Conservation (phyloP, 2,329 filamentous ascomycete species). For the Ceratocystis albifundus region DNA sequence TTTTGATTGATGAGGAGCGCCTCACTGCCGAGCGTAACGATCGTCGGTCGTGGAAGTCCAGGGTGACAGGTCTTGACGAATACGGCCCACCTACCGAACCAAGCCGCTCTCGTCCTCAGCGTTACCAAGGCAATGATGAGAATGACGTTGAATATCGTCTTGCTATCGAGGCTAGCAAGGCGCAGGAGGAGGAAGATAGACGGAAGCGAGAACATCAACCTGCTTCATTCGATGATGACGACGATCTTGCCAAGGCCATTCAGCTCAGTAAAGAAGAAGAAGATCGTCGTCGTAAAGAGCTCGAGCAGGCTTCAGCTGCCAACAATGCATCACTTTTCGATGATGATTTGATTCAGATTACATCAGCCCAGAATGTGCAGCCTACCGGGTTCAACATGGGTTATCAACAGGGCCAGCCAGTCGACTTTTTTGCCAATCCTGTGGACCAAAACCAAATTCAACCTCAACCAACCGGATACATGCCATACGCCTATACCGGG, state of each 20-base stretch:
- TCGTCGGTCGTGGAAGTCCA: constrained; percentile 90
- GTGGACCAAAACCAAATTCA: constrained; percentile 67
- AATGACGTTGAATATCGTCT: constrained; percentile 84
- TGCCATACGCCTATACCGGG: constrained; percentile 45
- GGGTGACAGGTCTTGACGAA: constrained; percentile 87
- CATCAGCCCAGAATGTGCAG: constrained; percentile 49
- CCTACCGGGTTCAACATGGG: constrained; percentile 89
- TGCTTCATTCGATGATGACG: constrained; percentile 50
- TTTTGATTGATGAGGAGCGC: constrained; percentile 89
- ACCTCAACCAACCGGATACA: constrained; percentile 67
- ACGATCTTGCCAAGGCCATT: constrained; percentile 88
- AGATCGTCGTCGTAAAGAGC: constrained; percentile 70
- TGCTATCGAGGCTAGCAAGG: constrained; percentile 88
- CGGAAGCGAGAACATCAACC: constrained; percentile 57
- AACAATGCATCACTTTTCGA: constrained; percentile 86
- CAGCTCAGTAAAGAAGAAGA: constrained; percentile 92
- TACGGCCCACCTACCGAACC: constrained; percentile 41
- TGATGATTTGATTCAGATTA: constrained; percentile 52
- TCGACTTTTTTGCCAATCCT: constrained; percentile 95
- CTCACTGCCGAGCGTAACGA: constrained; percentile 81
- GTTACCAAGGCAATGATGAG: constrained; percentile 51
- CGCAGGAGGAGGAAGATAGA: constrained; percentile 83
- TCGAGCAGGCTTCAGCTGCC: constrained; percentile 53
- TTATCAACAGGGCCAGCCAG: constrained; percentile 90
- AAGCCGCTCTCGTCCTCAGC: constrained; percentile 35